Conservation (phyloP, 2,329 filamentous ascomycete genomes). For the Venturia oleaginea region DNA sequence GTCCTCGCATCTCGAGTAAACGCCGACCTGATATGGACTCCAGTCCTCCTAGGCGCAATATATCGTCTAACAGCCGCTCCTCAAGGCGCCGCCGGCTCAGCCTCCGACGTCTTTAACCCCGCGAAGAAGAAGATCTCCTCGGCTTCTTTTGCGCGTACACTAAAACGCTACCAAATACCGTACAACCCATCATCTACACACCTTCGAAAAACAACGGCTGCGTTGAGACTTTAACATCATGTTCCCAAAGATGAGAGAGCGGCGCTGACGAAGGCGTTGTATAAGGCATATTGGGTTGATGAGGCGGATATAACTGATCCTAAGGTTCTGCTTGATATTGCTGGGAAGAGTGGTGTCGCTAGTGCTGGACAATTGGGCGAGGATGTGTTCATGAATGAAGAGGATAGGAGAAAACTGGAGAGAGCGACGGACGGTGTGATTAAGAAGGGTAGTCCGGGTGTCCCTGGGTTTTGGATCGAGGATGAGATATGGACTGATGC, state of each 20-base stretch:
- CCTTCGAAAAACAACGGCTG: conserved; percentile 26
- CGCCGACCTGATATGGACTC: conserved; percentile 22
- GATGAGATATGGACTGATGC: conserved; percentile 12
- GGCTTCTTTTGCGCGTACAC: conserved; percentile 23
- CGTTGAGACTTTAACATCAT: conserved; percentile 22
- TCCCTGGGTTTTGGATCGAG: conserved; percentile 27
- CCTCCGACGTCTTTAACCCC: conserved; percentile 27
- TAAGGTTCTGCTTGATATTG: conserved; percentile 21
- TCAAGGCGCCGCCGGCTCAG: conserved; percentile 27
- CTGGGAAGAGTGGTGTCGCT: conserved; percentile 20
- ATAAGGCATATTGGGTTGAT: conserved; percentile 27
- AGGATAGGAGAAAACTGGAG: conserved; percentile 22
- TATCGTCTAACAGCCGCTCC: conserved; percentile 28
- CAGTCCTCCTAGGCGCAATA: conserved; percentile 26
- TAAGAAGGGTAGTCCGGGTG: conserved; percentile 26
- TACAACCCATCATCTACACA: conserved; percentile 26
- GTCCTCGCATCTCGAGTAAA: conserved; percentile 23
- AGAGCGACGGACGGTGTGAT: conserved; percentile 23
- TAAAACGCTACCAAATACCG: conserved; percentile 22
- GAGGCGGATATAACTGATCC: conserved; percentile 22
- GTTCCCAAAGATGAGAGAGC: conserved; percentile 18
- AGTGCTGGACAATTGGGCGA: conserved; percentile 10
- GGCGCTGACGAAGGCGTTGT: conserved; percentile 21
- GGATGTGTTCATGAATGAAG: conserved; percentile 17
- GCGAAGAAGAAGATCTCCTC: conserved; percentile 25